phyloP scores from a whole-genome alignment of 768 basidiomycete species.

The Daedaleopsis nitida region DNA sequence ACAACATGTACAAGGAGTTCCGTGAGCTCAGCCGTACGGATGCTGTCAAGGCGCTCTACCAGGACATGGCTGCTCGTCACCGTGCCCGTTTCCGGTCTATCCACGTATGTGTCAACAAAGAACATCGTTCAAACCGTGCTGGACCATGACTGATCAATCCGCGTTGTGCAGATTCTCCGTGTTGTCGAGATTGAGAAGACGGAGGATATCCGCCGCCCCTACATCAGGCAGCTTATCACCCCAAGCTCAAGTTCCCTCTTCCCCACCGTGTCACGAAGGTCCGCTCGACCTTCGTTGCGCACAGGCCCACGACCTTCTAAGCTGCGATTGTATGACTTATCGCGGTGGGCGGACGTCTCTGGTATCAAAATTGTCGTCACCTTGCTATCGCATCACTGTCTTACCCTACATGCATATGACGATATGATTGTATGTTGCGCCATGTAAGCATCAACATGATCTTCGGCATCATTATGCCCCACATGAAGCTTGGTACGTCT shows the following conservation, averaged over 20 bases:
- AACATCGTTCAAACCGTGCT: not conserved
- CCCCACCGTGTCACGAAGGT: slow-evolving; percentile 84
- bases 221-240: slow-evolving; percentile 94
- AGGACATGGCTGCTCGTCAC: slow-evolving; percentile 99
- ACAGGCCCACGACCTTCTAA: slow-evolving; percentile 75
- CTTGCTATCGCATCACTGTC: slow-evolving; percentile 7
- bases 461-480: too few species aligned
- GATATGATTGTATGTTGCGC: slow-evolving; percentile 22
- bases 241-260: slow-evolving; percentile 95
- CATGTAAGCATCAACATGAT: not conserved
- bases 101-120: slow-evolving; percentile 61
- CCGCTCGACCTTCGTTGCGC: slow-evolving; percentile 79
- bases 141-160: not conserved
- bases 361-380: slow-evolving; percentile 16
- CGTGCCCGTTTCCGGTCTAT: slow-evolving; percentile 99
- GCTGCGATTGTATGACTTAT: not conserved
- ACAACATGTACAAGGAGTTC: slow-evolving; percentile 99
- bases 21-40: slow-evolving; percentile 93
- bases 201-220: slow-evolving; percentile 90
- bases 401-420: slow-evolving; percentile 20
- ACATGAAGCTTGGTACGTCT: too few species aligned
- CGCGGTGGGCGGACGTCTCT: slow-evolving; percentile 1
- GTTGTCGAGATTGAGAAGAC: slow-evolving; percentile 95
- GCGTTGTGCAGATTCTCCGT: slow-evolving; percentile 79
- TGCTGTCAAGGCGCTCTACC: slow-evolving; percentile 96